Percentiles rank a stretch among this genome's conserved stretches.
Evolutionary conservation across 2,329 filamentous ascomycete species (phyloP).

Genomic region (Xylaria sp.): DNA sequence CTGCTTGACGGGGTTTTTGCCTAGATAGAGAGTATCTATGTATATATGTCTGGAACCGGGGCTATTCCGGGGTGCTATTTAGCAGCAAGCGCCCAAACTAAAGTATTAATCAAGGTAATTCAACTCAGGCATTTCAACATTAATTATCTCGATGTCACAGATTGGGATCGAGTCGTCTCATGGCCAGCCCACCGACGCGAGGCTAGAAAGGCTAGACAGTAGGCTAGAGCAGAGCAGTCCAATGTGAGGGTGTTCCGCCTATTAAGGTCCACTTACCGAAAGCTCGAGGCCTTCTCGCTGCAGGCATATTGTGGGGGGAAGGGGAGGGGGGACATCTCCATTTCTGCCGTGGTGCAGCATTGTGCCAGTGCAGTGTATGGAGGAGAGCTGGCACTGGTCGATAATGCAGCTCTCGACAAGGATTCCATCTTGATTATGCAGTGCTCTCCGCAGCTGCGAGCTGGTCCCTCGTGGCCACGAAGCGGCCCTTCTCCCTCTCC

Average conservation of each 20-base stretch:
- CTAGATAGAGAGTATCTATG: slow-evolving; percentile 6
- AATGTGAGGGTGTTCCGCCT: slow-evolving; percentile 7
- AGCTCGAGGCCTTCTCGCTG: slow-evolving; percentile 17
- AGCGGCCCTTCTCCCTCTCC: slow-evolving; percentile 6
- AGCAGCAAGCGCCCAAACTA: slow-evolving; percentile 1
- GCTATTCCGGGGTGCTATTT: not conserved
- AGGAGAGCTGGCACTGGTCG: slow-evolving; percentile 1
- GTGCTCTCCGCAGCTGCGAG: slow-evolving; percentile 16
- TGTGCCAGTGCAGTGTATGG: slow-evolving; percentile 2
- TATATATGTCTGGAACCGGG: not conserved
- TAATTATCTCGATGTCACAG: not conserved
- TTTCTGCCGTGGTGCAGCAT: slow-evolving; percentile 1
- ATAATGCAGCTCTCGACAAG: slow-evolving; percentile 17
- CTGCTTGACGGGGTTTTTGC: slow-evolving; percentile 1
- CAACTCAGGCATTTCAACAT: not conserved
- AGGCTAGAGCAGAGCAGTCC: slow-evolving; percentile 15
- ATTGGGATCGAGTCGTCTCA: slow-evolving; percentile 1
- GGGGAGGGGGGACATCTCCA: not conserved
- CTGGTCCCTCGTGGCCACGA: slow-evolving; percentile 22
- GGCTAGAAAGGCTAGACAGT: too few species aligned
- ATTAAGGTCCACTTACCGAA: slow-evolving; percentile 20
- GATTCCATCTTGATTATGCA: slow-evolving; percentile 25
- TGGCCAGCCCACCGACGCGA: slow-evolving; percentile 7
- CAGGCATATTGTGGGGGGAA: slow-evolving; percentile 8
- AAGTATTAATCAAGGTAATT: slow-evolving; percentile 1